phyloP scores from a whole-genome alignment of 192 early-diverging fungal species.

The Phlyctochytrium bullatum region DNA sequence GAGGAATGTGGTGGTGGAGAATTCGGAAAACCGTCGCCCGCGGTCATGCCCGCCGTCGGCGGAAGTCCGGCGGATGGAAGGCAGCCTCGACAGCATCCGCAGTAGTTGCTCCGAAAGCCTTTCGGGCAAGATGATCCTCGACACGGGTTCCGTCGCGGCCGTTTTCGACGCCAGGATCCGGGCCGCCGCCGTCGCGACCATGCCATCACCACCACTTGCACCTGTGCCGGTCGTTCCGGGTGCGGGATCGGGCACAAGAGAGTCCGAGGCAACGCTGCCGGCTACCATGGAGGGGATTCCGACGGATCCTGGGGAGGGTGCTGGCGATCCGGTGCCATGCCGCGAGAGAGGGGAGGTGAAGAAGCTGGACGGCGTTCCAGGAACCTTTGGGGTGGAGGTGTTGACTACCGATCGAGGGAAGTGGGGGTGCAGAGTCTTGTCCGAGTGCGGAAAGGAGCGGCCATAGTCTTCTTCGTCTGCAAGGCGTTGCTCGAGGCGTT shows the following conservation, averaged over 20 bases:
- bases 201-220: background rate
- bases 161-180: background rate
- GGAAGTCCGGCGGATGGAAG: background rate
- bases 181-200: background rate
- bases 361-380: no score
- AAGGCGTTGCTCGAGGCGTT: background rate
- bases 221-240: background rate
- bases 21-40: background rate
- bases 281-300: background rate
- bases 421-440: no score
- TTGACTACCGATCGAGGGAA: no score
- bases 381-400: no score
- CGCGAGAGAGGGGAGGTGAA: no score
- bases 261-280: background rate
- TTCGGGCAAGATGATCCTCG: background rate
- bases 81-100: background rate
- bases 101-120: slow-evolving; percentile 4
- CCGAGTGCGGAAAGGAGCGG: background rate
- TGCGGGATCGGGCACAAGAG: no score
- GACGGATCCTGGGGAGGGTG: background rate
- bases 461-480: background rate
- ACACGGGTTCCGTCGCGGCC: background rate
- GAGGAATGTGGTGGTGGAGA: background rate
- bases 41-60: background rate
- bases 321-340: background rate